Evolutionary conservation across 2,329 filamentous ascomycete genomes (phyloP), one percentile per base, ranked within the genome.

Genomic region (Laburnicola sp.): DNA sequence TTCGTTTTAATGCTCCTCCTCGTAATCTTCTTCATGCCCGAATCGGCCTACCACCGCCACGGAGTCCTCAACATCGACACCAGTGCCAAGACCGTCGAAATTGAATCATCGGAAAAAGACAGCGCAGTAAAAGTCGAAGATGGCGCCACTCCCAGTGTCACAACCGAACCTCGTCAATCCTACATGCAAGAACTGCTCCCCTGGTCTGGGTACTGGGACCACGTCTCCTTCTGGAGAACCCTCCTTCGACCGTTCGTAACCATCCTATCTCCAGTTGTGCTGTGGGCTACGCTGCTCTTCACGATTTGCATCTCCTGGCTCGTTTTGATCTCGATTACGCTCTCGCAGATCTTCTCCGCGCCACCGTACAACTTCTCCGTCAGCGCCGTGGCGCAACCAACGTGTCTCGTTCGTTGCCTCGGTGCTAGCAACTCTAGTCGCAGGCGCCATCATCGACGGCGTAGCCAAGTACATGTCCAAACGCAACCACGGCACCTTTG

Each of bases 231-330:
- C 34, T 65, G 58, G 59, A 41, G 59, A 11, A 62, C 59, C 2
- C 36, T 63, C 0, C 36, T 65, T 8, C 57, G 60, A 2, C 62
- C 62, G 1, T 65, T 63, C 36, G 45, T 58, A 5, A 21, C 57
- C 25, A 46, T 63, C 16, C 25, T 48, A 3, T 60, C 57, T 26
- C 60, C 62, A 11, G 54, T 60, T 3, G 62, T 65, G 9, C 54
- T 58, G 45, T 65, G 60, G 60, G 62, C 59, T 2, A 63, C 60
- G 7, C 45, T 65, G 21, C 47, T 63, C 4, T 65, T 63, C 47
- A 65, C 62, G 0, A 59, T 60, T 21, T 62, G 60, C 36, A 60
- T 65, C n/a, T 63, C 60, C n/a, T 65, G 62, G 62, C 59, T 65
- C 1, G 60, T 65, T 2, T 48, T 62, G 27, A 65, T 65, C 34